Conservation (phyloP, 75 land plant genomes). For the Adiantum capillusveneris region DNA sequence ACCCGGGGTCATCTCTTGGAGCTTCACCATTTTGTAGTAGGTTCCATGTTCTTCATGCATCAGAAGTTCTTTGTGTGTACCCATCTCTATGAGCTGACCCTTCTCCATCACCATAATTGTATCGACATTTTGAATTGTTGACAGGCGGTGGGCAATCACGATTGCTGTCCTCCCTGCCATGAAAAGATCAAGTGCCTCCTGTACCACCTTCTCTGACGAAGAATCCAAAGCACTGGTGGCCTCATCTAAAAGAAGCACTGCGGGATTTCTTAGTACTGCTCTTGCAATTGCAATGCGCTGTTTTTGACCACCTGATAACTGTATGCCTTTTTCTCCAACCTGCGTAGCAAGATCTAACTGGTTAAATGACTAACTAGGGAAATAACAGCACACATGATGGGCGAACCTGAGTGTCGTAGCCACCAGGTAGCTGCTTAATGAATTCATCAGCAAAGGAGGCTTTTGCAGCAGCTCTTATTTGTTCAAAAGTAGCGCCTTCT, state of each 20-base stretch:
- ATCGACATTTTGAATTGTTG: slow-evolving; percentile 61
- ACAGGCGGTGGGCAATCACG: slow-evolving; percentile 68
- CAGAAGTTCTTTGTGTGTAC: not conserved
- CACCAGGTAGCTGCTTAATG: slow-evolving; percentile 53
- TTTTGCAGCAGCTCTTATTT: slow-evolving; percentile 52
- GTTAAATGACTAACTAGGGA: not conserved
- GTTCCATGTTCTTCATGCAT: too few species aligned
- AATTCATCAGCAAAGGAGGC: slow-evolving; percentile 70
- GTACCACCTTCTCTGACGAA: slow-evolving; percentile 54
- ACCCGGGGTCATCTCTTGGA: too few species aligned
- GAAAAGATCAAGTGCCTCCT: slow-evolving; percentile 58
- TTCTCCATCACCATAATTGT: slow-evolving; percentile 46
- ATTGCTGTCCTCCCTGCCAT: slow-evolving; percentile 59
- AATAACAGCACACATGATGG: not conserved
- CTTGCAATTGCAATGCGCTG: slow-evolving; percentile 16
- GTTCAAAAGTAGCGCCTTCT: slow-evolving; percentile 55
- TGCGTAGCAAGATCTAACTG: slow-evolving; percentile 6
- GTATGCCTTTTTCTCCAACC: slow-evolving; percentile 56
- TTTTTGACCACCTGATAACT: slow-evolving; percentile 62
- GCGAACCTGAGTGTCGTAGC: slow-evolving; percentile 47
- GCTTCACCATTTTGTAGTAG: too few species aligned
- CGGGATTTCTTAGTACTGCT: slow-evolving; percentile 9
- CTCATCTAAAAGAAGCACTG: slow-evolving; percentile 57
- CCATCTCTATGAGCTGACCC: slow-evolving; percentile 42
- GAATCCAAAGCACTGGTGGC: slow-evolving; percentile 70